Evolutionary conservation across 768 basidiomycete genomes (phyloP), one percentile per base, ranked within the genome.

Genomic region (Pulveroboletus sp.): DNA sequence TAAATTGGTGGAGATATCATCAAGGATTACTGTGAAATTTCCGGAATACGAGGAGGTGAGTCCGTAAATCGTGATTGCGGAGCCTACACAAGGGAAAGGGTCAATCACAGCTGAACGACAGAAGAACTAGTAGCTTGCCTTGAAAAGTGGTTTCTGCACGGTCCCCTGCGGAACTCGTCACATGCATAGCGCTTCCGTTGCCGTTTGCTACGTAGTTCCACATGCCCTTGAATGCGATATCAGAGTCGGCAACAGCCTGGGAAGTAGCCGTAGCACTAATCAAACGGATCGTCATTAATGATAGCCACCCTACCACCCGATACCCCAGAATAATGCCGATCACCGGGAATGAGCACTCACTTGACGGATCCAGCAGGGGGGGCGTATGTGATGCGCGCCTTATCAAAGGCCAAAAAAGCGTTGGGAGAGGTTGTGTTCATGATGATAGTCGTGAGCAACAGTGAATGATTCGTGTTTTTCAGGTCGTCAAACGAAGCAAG

Each of bases 61-160:
- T 8, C 89, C 89, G 40, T 67, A 73, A 21, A 91, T 62, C 1
- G 76, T 67, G 43, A 90, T 71, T 11, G 86, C 75, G 9, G 79
- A 76, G 28, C 87, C 88, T 88, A 49, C 18, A 17, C 32, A 17
- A 54, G 48, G 45, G 27, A 32, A 32, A 24, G 32, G 35, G 35
- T 57, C 32, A 41, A 46, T 18, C 24, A 48, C 26, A 11, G 46
- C 10, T 15, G 3, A 37, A 26, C 11, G 31, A 50, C 26, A 33
- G 44, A 18, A 12, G 39, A 47, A 44, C 28, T 37, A 48, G 47
- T 24, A 43, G 72, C 73, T 57, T 60, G 75, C 82, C 82, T 50
- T 64, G 64, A 64, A 85, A 83, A 26, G 57, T 57, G 3, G 73
- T 51, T 30, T 61, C 57, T 47, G 73, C 75, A 28, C 59, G 64